These are phyloP conservation scores for Teunomyces kruisii DNA, from an alignment of 805 yeast genomes.

Conservation along the genomic window DNA sequence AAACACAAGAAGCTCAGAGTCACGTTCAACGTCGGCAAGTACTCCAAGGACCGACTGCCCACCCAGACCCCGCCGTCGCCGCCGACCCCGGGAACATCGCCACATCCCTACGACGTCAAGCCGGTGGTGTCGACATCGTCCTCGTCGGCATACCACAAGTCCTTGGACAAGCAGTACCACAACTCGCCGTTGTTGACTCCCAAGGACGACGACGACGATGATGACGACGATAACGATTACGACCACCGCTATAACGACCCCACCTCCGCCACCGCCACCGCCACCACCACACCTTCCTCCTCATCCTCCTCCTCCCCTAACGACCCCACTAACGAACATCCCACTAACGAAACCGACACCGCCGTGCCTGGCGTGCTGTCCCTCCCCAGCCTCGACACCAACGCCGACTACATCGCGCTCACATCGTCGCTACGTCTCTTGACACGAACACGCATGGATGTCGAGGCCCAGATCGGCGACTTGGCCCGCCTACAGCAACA, in stretches of 20 bases:
- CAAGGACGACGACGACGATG: slow-evolving; percentile 40
- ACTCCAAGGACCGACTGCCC: slow-evolving; percentile 1
- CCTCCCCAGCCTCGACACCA: slow-evolving; percentile 16
- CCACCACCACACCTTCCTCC: too few relatives aligned
- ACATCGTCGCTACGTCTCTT: slow-evolving; percentile 32
- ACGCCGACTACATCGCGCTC: slow-evolving; percentile 39
- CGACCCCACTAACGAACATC: slow-evolving; percentile 5
- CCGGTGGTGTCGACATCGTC: slow-evolving; percentile 8
- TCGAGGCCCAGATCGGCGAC: slow-evolving; percentile 29
- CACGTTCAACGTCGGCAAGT: slow-evolving; percentile 8
- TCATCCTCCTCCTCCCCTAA: background rate
- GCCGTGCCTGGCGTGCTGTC: too few relatives aligned
- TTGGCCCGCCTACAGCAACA: slow-evolving; percentile 29
- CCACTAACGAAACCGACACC: slow-evolving; percentile 13
- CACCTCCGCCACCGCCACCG: too few relatives aligned
- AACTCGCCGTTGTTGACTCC: slow-evolving; percentile 41
- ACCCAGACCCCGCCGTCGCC: slow-evolving; percentile 1
- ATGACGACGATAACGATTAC: slow-evolving; percentile 17
- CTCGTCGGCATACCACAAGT: slow-evolving; percentile 24
- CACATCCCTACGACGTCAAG: slow-evolving; percentile 2
- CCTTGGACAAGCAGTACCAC: slow-evolving; percentile 28
- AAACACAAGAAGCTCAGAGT: slow-evolving; percentile 25
- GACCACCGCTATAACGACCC: background rate
- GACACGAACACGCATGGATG: slow-evolving; percentile 18
- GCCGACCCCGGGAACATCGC: slow-evolving; percentile 5